Conservation (phyloP, 768 basidiomycete species). For the Podaxis mareebaensis region DNA sequence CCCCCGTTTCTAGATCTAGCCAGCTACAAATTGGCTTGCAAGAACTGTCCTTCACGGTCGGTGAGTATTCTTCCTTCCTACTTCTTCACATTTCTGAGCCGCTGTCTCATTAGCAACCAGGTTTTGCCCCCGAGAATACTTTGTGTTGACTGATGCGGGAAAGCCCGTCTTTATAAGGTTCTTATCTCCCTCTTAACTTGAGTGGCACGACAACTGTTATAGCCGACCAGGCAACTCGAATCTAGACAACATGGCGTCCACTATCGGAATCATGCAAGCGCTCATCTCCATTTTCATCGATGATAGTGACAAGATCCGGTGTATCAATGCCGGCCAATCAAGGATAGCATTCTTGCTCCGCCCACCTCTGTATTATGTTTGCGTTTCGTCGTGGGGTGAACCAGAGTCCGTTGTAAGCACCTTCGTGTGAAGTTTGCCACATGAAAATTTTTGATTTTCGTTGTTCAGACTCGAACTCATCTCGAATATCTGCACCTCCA, state of each 20-base stretch:
- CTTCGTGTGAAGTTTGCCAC: not conserved
- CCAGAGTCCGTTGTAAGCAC: constrained; percentile 84
- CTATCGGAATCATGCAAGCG: constrained; percentile 93
- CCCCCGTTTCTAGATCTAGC: constrained; percentile 30
- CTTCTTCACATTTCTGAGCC: not conserved
- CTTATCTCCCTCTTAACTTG: not conserved
- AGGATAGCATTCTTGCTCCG: constrained; percentile 87
- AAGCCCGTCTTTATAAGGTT: constrained; percentile 96
- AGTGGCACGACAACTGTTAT: constrained; percentile 15
- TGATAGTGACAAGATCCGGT: constrained; percentile 83
- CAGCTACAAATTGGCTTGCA: constrained; percentile 34
- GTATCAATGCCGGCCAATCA: constrained; percentile 79
- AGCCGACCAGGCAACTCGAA: constrained; percentile 59
- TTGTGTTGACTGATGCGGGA: constrained; percentile 91
- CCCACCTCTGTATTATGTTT: constrained; percentile 89
- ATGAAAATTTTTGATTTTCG: constrained; percentile 14
- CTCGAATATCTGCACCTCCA: constrained; percentile 95
- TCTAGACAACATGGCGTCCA: constrained; percentile 68
- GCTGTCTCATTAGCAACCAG: constrained; percentile 26
- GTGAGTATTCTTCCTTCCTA: constrained; percentile 26
- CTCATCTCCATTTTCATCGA: constrained; percentile 95
- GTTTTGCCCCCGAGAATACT: constrained; percentile 72
- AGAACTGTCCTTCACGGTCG: constrained; percentile 41
- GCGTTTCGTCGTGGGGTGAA: constrained; percentile 91
- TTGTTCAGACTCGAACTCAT: constrained; percentile 85